Conservation (phyloP, 1,284 basidiomycete genomes). For the Singerocomus inundabilis region DNA sequence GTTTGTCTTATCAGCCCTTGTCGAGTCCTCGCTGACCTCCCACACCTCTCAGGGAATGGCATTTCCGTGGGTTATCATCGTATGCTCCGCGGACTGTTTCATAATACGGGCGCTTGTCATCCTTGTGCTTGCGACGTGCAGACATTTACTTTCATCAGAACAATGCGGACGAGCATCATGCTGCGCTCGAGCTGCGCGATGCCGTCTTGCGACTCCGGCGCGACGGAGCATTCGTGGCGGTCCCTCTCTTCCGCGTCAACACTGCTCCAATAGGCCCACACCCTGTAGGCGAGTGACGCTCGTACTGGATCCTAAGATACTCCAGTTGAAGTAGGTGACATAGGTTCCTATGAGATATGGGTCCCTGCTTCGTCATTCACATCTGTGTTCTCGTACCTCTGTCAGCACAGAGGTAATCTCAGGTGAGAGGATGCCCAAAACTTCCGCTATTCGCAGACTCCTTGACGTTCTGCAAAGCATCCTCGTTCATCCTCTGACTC, state of each 20-base stretch:
- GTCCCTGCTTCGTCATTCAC: slow-evolving; percentile 68
- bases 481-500: slow-evolving; percentile 69
- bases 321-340: not conserved
- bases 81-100: not conserved
- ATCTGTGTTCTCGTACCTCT: slow-evolving; percentile 71
- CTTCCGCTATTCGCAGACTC: not conserved
- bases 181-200: slow-evolving; percentile 65
- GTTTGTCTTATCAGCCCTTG: slow-evolving; percentile 35
- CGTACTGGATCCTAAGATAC: not conserved
- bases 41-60: slow-evolving; percentile 59
- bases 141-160: slow-evolving; percentile 77
- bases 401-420: slow-evolving; percentile 59
- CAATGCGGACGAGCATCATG: slow-evolving; percentile 59
- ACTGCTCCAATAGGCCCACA: slow-evolving; percentile 68
- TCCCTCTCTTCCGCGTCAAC: slow-evolving; percentile 70
- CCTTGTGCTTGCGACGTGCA: slow-evolving; percentile 22
- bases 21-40: not conserved
- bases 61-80: slow-evolving; percentile 55
- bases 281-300: slow-evolving; percentile 56
- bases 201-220: slow-evolving; percentile 65
- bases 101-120: not conserved
- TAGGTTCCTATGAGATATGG: slow-evolving; percentile 79
- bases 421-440: slow-evolving; percentile 45
- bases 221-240: slow-evolving; percentile 74
- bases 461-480: slow-evolving; percentile 30